Base-by-base conservation (phyloP, 176 grass and related monocot genomes). In the Oryza coarctata region DNA sequence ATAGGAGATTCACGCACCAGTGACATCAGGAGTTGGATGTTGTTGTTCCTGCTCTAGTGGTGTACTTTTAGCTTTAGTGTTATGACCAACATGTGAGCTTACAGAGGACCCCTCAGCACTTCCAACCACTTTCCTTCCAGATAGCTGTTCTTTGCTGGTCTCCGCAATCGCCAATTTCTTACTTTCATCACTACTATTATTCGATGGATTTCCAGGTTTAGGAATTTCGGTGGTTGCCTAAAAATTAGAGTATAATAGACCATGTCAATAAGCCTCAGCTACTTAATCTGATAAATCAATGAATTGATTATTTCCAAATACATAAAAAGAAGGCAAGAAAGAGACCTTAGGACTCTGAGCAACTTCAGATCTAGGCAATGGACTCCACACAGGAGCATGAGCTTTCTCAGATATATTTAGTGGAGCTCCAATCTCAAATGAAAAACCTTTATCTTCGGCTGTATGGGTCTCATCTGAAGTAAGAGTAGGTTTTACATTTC, bases 371-470 rank as follows among this genome's bases (percentile, higher is more conserved):
- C 40, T 83, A 14, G 79, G 70, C 27, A 91, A 85, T 34, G 89
- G 93, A 65, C 79, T 88, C 89, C 88, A 95, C 26, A 79, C 80
- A 82, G 91, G 74, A 64, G 68, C 65, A 63, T 82, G 88, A 64
- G 75, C 91, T 75, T 91, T 94, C 57, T 88, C 82, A 80, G 87
- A 75, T 71, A 85, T 40, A 85, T 92, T 89, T 57, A 73, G 85
- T 47, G 58, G 28, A 74, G 75, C 66, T 76, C 83, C 89, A 35
- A 96, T 91, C 81, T 94, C 88, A 82, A 99, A 99, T 9, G 93
- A 92, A 79, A 99, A 99, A 80, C 86, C 90, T 79, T 64, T 88
- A 85, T 95, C 89, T 89, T 78, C 86, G 72, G 90, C 20, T 66
- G 77, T 60, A 78, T 55, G 77, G 41, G 80, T 71, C 40, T 90